Conservation (phyloP, 2,329 filamentous ascomycete genomes). For the Tolypocladium paradoxum region DNA sequence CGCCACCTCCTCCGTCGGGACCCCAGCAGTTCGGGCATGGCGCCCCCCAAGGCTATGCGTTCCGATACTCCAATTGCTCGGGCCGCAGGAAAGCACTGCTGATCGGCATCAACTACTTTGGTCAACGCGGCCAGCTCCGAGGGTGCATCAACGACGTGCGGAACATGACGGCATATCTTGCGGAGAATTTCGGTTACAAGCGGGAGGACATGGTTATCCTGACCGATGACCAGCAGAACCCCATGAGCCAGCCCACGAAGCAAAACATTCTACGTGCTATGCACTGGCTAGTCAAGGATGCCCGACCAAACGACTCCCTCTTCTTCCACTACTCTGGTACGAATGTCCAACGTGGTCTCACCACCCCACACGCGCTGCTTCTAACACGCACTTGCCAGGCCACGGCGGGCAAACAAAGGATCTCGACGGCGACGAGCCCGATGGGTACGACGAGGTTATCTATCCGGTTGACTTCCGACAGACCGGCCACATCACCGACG, state of each 20-base stretch:
- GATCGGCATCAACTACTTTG: constrained; percentile 95
- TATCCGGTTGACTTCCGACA: constrained; percentile 74
- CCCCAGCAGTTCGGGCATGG: constrained; percentile 69
- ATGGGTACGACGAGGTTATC: constrained; percentile 75
- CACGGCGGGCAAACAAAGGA: constrained; percentile 77
- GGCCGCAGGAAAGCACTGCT: constrained; percentile 80
- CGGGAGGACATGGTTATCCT: constrained; percentile 94
- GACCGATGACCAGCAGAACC: constrained; percentile 93
- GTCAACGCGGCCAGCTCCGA: constrained; percentile 77
- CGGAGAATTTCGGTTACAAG: constrained; percentile 83
- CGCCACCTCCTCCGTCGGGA: constrained; percentile 54
- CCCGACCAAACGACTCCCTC: constrained; percentile 80
- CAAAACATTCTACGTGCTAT: constrained; percentile 90
- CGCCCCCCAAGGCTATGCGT: constrained; percentile 69
- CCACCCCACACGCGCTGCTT: background rate
- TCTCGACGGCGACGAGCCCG: constrained; percentile 68
- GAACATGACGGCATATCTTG: constrained; percentile 89
- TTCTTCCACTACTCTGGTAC: constrained; percentile 96
- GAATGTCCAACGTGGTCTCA: constrained; percentile 13
- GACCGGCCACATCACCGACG: constrained; percentile 72
- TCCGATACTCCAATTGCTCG: constrained; percentile 86
- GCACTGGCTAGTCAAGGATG: constrained; percentile 96
- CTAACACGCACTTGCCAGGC: constrained; percentile 28
- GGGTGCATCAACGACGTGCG: constrained; percentile 97
- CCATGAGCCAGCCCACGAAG: constrained; percentile 94